Percentiles rank a stretch among this genome's conserved stretches.
phyloP scores from a whole-genome alignment of 2,329 filamentous ascomycete genomes.

The Epichloe glyceriae region DNA sequence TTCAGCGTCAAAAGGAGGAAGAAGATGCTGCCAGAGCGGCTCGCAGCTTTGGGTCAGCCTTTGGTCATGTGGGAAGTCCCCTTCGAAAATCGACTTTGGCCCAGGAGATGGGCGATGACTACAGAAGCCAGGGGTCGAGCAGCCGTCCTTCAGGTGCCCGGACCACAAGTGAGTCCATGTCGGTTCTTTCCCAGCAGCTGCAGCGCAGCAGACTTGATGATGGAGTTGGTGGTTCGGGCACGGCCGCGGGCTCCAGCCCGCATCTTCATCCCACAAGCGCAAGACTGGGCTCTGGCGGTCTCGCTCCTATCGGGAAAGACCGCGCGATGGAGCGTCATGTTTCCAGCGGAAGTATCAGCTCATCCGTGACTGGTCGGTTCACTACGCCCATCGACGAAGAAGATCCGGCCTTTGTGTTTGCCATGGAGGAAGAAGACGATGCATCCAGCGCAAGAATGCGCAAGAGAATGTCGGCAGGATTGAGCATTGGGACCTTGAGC shows the following conservation, averaged over 20 bases:
- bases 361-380: constrained; percentile 41
- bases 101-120: constrained; percentile 32
- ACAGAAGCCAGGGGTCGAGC: constrained; percentile 22
- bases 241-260: constrained; percentile 30
- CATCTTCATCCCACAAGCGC: constrained; percentile 37
- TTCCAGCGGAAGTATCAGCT: constrained; percentile 45
- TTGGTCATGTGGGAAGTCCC: constrained; percentile 54
- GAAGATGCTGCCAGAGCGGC: constrained; percentile 31
- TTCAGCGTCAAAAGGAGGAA: constrained; percentile 47
- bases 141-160: constrained; percentile 26
- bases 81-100: constrained; percentile 50
- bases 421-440: constrained; percentile 51
- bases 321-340: constrained; percentile 42
- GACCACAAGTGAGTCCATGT: constrained; percentile 38
- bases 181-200: constrained; percentile 48
- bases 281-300: constrained; percentile 25
- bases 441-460: constrained; percentile 30
- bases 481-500: constrained; percentile 25
- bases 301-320: constrained; percentile 27
- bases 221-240: constrained; percentile 6
- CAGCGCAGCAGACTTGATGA: constrained; percentile 44
- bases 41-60: constrained; percentile 34
- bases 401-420: constrained; percentile 50
- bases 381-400: constrained; percentile 55
- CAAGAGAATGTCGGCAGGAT: constrained; percentile 35